Percentiles rank a stretch among this genome's conserved stretches.
Evolutionary conservation across 805 yeast genomes (phyloP).

Genomic region (Lipomyces lipofer): DNA sequence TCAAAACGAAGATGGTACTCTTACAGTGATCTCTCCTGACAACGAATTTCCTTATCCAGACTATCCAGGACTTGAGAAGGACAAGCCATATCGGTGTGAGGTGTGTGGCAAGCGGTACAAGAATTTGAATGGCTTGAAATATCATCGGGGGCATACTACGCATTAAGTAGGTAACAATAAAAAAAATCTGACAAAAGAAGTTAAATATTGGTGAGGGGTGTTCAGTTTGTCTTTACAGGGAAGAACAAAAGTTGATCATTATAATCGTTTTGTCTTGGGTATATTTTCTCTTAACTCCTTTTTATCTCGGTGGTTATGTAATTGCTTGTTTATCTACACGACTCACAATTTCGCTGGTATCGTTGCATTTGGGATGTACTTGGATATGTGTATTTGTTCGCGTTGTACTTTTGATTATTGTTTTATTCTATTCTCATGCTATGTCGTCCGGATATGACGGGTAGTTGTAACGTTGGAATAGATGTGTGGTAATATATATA

Average conservation of each 20-base stretch:
- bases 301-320: constrained; percentile 1
- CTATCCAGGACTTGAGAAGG: constrained; percentile 93
- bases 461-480: no score
- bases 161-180: constrained; percentile 50
- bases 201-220: constrained; percentile 1
- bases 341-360: constrained; percentile 11
- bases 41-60: constrained; percentile 84
- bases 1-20: constrained; percentile 90
- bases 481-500: not conserved
- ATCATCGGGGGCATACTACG: constrained; percentile 97
- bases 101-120: constrained; percentile 97
- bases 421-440: no score
- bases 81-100: constrained; percentile 97
- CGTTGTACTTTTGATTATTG: not conserved
- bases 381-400: constrained; percentile 9
- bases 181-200: not conserved
- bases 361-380: constrained; percentile 27
- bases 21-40: constrained; percentile 83
- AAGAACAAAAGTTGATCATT: constrained; percentile 24
- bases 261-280: constrained; percentile 2
- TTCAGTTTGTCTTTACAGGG: constrained; percentile 10
- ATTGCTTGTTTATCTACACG: not conserved
- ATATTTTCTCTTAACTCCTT: not conserved
- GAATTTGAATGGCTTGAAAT: constrained; percentile 92
- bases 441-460: no score